phyloP scores from a whole-genome alignment of 345 rosid genomes.

The Durio zibethinus region DNA sequence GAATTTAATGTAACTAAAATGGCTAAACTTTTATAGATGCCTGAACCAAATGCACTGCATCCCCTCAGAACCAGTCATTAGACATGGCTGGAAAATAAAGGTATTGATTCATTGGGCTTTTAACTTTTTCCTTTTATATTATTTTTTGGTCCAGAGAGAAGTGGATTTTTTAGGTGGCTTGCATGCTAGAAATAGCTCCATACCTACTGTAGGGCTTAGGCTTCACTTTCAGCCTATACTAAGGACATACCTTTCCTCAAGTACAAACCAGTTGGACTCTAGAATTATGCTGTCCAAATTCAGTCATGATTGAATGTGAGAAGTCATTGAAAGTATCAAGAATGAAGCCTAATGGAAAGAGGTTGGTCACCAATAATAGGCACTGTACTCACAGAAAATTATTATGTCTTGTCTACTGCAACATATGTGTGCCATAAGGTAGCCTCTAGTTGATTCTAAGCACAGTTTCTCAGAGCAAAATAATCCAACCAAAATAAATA shows the following conservation, averaged over 20 bases:
- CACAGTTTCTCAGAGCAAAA: neutral
- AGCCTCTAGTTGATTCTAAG: neutral
- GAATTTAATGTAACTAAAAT: neutral
- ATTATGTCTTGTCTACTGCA: neutral
- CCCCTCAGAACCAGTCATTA: neutral
- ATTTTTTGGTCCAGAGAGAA: neutral
- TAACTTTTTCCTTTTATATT: neutral
- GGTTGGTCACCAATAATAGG: neutral
- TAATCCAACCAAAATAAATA: conserved; percentile 7
- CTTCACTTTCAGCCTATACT: neutral
- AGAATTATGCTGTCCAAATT: neutral
- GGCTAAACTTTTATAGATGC: neutral
- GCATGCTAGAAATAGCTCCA: neutral
- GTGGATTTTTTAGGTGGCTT: neutral
- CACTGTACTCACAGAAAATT: neutral
- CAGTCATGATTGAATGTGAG: neutral
- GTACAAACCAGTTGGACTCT: neutral
- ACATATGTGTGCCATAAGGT: neutral
- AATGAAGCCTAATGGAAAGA: neutral
- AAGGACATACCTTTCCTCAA: neutral
- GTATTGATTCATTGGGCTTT: neutral
- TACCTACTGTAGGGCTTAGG: neutral
- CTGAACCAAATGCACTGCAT: neutral
- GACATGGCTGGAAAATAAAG: neutral
- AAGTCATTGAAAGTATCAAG: neutral